Base-by-base conservation (phyloP, 192 early-diverging fungal species). In the Coemansia sp. region DNA sequence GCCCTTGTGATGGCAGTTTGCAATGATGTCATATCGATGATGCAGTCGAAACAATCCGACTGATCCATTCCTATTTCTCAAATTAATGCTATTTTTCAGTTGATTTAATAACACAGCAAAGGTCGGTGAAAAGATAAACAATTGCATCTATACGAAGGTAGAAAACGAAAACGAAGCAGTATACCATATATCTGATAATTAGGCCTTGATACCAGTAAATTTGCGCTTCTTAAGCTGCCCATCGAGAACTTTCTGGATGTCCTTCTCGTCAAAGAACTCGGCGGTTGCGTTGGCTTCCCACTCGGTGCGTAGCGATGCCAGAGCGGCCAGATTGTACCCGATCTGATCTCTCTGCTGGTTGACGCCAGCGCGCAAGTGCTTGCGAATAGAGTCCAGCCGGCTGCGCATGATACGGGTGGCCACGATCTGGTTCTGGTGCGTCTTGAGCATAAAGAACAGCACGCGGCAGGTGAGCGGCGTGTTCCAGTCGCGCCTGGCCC, bases 351-450 rank as follows among this genome's bases (percentile, higher is more conserved):
- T 87, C 62, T 96, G 88, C n/a, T 75, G 71, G 38, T 87, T 76
- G 16, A 97, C 83, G 52, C 83, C 82, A 4, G 73, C 60, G 20
- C 88, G 86, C 34, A 94, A 65, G 38, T 89, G 75, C n/a, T 69
- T 61, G 33, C 89, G 87, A 55, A 97, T 88, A 20, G 85, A 88
- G 45, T 87, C 84, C 17, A 99, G 83, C 69, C 85, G 86, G 48
- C 84, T 83, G 31, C 90, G 88, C 84, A 97, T 89, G 25, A 89
- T 68, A 54, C 90, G 87, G 36, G 93, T 94, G 34, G 91, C 85
- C 14, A 88, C 89, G 14, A 99, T 88, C 81, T 99, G 93, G 83
- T 88, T 85, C 75, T 96, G 93, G 77, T 99, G 95, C 11, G 87
- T 88, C 58, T 87, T 87, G 63, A 96, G 87, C 64, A 97, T 76